Conservation (phyloP, 441 rosid species). For the Gossypium aridum region DNA sequence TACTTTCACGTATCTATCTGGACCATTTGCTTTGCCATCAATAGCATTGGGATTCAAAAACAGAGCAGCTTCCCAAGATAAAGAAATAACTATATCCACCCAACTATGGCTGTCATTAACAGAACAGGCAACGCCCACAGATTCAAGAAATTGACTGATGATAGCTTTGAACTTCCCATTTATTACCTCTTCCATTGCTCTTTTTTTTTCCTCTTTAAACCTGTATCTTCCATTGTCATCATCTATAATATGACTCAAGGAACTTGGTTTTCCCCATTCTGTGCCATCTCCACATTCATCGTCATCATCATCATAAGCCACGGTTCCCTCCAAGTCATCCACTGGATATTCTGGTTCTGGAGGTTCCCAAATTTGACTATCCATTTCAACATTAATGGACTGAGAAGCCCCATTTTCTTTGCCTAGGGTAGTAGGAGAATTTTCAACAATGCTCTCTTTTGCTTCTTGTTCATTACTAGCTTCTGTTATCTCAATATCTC, state of each 20-base stretch:
- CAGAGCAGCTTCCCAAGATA: constrained; percentile 93
- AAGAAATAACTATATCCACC: constrained; percentile 60
- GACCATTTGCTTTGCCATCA: constrained; percentile 57
- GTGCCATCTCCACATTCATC: constrained; percentile 76
- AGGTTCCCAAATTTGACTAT: constrained; percentile 65
- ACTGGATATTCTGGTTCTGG: constrained; percentile 77
- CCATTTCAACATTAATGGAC: constrained; percentile 27
- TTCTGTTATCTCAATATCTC: constrained; percentile 40
- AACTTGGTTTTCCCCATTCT: constrained; percentile 61
- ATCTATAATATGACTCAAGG: constrained; percentile 37
- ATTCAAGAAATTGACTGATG: constrained; percentile 55
- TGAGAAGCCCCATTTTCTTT: constrained; percentile 26
- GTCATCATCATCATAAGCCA: constrained; percentile 64
- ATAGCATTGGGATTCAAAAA: constrained; percentile 58
- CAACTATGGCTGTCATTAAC: constrained; percentile 47
- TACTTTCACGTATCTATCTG: constrained; percentile 65
- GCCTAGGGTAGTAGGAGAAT: constrained; percentile 21
- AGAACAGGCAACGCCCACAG: constrained; percentile 34
- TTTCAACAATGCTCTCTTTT: constrained; percentile 24
- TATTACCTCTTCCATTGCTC: constrained; percentile 56
- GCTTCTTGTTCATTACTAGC: constrained; percentile 24
- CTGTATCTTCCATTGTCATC: constrained; percentile 32
- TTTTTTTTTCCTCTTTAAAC: constrained; percentile 50
- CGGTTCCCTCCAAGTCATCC: constrained; percentile 51
- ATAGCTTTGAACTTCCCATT: constrained; percentile 62